Base-by-base conservation (phyloP, 2,329 filamentous ascomycete genomes). In the Byssoonygena ceratinophila region DNA sequence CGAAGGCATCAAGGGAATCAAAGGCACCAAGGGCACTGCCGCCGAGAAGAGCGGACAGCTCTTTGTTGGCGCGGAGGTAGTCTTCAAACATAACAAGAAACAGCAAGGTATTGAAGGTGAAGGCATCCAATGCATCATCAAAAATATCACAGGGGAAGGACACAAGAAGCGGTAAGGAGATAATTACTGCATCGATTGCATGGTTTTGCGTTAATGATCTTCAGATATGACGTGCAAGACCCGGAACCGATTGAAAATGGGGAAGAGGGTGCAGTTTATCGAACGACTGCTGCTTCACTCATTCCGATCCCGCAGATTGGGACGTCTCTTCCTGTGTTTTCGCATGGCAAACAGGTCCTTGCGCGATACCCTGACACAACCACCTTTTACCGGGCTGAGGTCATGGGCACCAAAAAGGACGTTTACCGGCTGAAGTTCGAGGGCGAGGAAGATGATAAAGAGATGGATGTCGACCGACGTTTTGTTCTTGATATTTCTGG, bases 281-380 rank as follows among this genome's bases (percentile, higher is more conserved):
- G 81, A 52, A 85, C 84, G 2, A 83, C 79, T 40, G 85, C 85
- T 1, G 82, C 78, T 63, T 85, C 79, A 62, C 83, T 92, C 75
- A 89, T 90, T 43, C 79, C 83, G 1, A 89, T 92, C 53, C 83
- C 86, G 1, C 75, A 78, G 58, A 72, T 68, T 56, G 80, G 68
- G 1, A 71, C 84, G 14, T 70, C 76, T 3, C 75, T 84, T 37
- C 77, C 84, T 54, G 79, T 84, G 32, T 81, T 78, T 59, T 61
- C 74, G 6, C 70, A 78, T 36, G 84, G 85, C 41, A 86, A 84
- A 64, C 79, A 81, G 43, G 86, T 91, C 7, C 73, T 91, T 53
- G 87, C 87, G 0, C 72, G 88, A 54, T 92, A 92, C 62, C 87
- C 87, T 0, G 83, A 88, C 60, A 91, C 87, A 0, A 90, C 87